Evolutionary conservation across 805 yeast species (phyloP).

Genomic region (Metschnikowia cerradonensis): DNA sequence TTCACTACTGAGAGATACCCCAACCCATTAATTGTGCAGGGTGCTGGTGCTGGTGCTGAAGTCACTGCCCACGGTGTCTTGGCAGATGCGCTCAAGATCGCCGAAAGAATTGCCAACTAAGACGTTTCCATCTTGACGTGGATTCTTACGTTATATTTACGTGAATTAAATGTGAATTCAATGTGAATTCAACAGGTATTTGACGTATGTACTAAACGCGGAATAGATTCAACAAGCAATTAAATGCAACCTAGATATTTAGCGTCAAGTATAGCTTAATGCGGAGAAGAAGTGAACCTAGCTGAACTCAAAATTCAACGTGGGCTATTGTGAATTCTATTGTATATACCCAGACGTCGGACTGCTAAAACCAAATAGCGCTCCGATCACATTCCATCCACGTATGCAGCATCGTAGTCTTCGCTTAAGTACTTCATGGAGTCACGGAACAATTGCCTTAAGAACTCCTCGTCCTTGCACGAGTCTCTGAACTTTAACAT

Average conservation of each 20-base stretch:
- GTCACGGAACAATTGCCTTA: conserved; percentile 53
- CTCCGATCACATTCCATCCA: conserved; percentile 9
- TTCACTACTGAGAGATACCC: conserved; percentile 88
- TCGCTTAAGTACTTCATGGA: conserved; percentile 50
- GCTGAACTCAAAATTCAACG: no score
- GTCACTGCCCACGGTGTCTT: conserved; percentile 80
- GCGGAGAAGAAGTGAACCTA: no score
- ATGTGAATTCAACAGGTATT: not conserved
- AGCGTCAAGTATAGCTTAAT: no score
- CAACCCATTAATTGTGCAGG: conserved; percentile 92
- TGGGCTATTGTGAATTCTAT: no score
- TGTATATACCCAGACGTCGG: no score
- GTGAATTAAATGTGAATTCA: not conserved
- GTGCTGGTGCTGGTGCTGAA: conserved; percentile 91
- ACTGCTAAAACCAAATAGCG: not conserved
- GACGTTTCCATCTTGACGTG: not conserved
- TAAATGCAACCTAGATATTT: no score
- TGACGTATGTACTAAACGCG: no score
- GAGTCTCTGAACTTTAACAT: conserved; percentile 64
- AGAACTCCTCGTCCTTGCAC: conserved; percentile 49
- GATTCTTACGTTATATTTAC: not conserved
- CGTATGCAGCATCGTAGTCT: conserved; percentile 22
- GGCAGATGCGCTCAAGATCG: conserved; percentile 89
- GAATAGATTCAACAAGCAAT: no score
- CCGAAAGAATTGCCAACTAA: conserved; percentile 66